Conservation (phyloP, 163 green algal species). For the Coccomyxa subellipsoidea region DNA sequence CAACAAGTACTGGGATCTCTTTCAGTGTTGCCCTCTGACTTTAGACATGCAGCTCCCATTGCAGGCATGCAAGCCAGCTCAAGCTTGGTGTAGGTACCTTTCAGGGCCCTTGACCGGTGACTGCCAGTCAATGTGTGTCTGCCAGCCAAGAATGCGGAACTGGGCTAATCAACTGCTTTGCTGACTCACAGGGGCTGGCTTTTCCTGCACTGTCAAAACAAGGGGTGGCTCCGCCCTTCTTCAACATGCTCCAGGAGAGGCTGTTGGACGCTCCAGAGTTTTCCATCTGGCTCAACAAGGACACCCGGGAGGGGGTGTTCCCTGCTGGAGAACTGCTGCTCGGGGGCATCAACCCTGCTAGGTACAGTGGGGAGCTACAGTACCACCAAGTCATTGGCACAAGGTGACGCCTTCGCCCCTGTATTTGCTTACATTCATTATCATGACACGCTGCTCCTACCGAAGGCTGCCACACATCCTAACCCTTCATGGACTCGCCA, state of each 20-base stretch:
- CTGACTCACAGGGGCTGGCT: constrained; percentile 18
- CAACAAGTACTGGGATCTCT: not conserved
- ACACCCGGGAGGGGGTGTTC: not conserved
- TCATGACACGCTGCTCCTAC: not conserved
- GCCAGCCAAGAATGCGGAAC: too few species aligned
- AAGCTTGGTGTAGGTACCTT: too few species aligned
- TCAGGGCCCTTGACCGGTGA: too few species aligned
- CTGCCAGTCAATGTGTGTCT: too few species aligned
- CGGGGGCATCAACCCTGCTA: not conserved
- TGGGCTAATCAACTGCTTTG: too few species aligned
- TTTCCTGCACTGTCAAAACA: constrained; percentile 14
- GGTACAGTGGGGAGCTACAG: not conserved
- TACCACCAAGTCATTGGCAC: not conserved
- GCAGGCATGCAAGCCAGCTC: too few species aligned
- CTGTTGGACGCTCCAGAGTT: constrained; percentile 2
- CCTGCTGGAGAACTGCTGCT: constrained; percentile 10
- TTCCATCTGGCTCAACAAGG: constrained; percentile 16
- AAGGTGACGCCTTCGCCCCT: not conserved
- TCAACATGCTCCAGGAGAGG: constrained; percentile 16
- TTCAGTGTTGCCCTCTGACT: not conserved
- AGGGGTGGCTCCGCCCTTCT: constrained; percentile 13
- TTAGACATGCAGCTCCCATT: too few species aligned
- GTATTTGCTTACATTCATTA: too few species aligned
- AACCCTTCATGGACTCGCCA: not conserved
- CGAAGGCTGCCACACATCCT: not conserved